A percentile compares a stretch with the other conserved stretches of the same genome.
Conservation (phyloP, 805 yeast genomes). For the Helenozyma rhizophorensis region DNA sequence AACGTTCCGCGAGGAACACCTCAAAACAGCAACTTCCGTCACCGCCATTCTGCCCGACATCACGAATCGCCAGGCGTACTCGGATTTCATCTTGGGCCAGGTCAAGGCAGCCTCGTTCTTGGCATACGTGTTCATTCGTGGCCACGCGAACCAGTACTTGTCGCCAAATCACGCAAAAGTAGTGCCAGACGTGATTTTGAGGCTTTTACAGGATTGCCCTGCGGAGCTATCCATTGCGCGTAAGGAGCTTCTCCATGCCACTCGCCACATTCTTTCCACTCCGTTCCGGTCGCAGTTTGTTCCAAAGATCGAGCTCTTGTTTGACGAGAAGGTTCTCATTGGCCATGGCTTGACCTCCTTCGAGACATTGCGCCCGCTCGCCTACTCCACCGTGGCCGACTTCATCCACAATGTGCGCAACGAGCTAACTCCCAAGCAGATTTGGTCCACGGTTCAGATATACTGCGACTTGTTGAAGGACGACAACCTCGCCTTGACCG, state of each 20-base stretch:
- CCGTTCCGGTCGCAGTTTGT: slow-evolving; percentile 78
- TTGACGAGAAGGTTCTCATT: slow-evolving; percentile 81
- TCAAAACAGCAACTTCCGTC: slow-evolving; percentile 54
- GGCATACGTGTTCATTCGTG: slow-evolving; percentile 87
- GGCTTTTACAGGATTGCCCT: slow-evolving; percentile 92
- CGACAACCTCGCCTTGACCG: slow-evolving; percentile 75
- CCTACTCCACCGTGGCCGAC: slow-evolving; percentile 94
- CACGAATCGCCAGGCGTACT: slow-evolving; percentile 70
- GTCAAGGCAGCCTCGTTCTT: slow-evolving; percentile 94
- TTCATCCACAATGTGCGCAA: slow-evolving; percentile 87
- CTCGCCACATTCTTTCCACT: slow-evolving; percentile 90
- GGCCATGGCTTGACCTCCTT: slow-evolving; percentile 91
- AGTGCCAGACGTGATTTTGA: slow-evolving; percentile 82
- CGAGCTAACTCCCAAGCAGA: slow-evolving; percentile 75
- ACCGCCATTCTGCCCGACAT: slow-evolving; percentile 74
- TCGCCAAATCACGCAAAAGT: slow-evolving; percentile 38
- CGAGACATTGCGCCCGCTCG: slow-evolving; percentile 87
- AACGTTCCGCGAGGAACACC: slow-evolving; percentile 34
- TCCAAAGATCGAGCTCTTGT: slow-evolving; percentile 78
- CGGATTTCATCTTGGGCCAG: slow-evolving; percentile 88
- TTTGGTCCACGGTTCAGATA: slow-evolving; percentile 80
- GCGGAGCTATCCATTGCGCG: slow-evolving; percentile 87
- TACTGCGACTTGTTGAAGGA: slow-evolving; percentile 82
- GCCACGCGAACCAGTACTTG: slow-evolving; percentile 65
- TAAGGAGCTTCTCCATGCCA: slow-evolving; percentile 88